Conservation (phyloP, 176 grass and related monocot species). For the Oropetium thomaeum region DNA sequence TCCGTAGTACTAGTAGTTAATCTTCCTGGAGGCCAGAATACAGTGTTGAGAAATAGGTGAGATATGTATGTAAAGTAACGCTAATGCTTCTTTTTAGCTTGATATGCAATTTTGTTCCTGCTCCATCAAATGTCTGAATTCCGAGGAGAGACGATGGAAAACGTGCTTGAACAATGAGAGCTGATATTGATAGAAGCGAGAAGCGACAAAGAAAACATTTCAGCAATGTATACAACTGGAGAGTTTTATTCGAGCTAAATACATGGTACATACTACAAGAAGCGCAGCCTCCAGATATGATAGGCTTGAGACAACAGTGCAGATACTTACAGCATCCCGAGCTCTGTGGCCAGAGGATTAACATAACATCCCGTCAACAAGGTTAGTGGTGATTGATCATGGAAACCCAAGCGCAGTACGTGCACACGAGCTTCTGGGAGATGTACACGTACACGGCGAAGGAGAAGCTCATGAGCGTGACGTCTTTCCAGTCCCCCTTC, state of each 20-base stretch:
- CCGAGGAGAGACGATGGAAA: neutral
- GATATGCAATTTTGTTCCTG: conserved; percentile 48
- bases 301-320: neutral
- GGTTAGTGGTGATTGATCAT: conserved; percentile 44
- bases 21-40: conserved; percentile 21
- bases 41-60: conserved; percentile 32
- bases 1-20: conserved; percentile 24
- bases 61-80: conserved; percentile 31
- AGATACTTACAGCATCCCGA: neutral
- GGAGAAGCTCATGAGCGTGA: conserved; percentile 77
- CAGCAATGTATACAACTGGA: too few relatives aligned
- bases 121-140: neutral
- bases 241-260: conserved; percentile 16
- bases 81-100: conserved; percentile 32
- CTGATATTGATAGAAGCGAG: too few relatives aligned
- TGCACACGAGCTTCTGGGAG: conserved; percentile 77
- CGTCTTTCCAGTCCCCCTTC: conserved; percentile 79
- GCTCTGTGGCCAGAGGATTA: neutral
- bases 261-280: conserved; percentile 7
- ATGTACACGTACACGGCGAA: conserved; percentile 87
- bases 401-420: conserved; percentile 68
- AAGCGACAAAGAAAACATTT: too few relatives aligned
- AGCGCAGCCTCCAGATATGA: neutral
- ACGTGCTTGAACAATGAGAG: too few relatives aligned
- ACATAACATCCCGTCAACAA: neutral